Evolutionary conservation across 1,284 basidiomycete genomes (phyloP).

Genomic region (Xerocomus nothofagi): DNA sequence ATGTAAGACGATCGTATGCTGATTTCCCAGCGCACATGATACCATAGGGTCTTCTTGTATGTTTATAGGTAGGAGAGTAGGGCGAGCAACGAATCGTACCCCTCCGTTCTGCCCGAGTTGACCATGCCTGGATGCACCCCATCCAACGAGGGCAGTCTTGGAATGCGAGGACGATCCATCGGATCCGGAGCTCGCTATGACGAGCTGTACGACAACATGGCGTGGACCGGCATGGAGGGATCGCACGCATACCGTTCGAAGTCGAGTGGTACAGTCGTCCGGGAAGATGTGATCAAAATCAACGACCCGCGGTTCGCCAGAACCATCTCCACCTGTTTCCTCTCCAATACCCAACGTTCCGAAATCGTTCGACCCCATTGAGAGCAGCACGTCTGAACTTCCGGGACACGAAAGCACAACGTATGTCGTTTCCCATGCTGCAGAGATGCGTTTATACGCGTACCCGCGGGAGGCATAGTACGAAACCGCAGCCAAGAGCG

Average conservation of each 20-base stretch:
- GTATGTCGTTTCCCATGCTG: slow-evolving; percentile 84
- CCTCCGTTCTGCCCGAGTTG: slow-evolving; percentile 55
- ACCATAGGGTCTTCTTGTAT: slow-evolving; percentile 33
- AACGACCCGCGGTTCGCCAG: slow-evolving; percentile 41
- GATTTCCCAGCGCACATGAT: slow-evolving; percentile 58
- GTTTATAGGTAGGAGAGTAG: slow-evolving; percentile 25
- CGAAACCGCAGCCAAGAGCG: slow-evolving; percentile 25
- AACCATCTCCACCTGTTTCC: slow-evolving; percentile 7
- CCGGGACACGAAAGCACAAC: slow-evolving; percentile 50
- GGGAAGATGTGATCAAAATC: slow-evolving; percentile 41
- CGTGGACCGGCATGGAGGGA: slow-evolving; percentile 68
- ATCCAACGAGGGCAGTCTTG: slow-evolving; percentile 58
- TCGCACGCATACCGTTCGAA: slow-evolving; percentile 33
- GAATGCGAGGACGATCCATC: not conserved
- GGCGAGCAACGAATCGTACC: slow-evolving; percentile 19
- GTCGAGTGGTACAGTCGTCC: slow-evolving; percentile 23
- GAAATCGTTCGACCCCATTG: slow-evolving; percentile 82
- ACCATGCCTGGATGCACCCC: slow-evolving; percentile 82
- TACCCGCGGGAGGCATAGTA: slow-evolving; percentile 38
- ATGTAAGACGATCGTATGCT: slow-evolving; percentile 66
- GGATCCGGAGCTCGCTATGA: not conserved
- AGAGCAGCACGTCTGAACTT: slow-evolving; percentile 63
- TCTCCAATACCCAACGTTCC: slow-evolving; percentile 69
- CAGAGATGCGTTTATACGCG: slow-evolving; percentile 48
- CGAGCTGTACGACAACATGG: slow-evolving; percentile 59